These are phyloP conservation scores for Nannizziopsis barbatae DNA, from an alignment of 2,329 filamentous ascomycete species.

Conservation along the genomic window DNA sequence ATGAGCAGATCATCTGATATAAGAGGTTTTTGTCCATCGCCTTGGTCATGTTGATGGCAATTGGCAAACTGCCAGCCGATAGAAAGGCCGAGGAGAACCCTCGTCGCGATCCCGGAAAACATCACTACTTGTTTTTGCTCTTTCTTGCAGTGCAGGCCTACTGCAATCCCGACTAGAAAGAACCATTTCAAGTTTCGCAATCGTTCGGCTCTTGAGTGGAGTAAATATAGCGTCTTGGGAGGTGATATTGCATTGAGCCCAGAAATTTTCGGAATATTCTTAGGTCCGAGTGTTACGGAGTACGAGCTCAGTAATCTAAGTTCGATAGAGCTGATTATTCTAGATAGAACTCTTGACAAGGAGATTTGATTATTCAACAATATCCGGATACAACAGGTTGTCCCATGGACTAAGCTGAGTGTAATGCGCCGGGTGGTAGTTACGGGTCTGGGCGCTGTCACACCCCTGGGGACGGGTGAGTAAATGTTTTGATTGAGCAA, in stretches of 20 bases:
- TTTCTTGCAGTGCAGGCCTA: background rate
- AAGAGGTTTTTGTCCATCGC: background rate
- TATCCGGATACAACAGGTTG: too few species aligned
- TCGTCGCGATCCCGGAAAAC: background rate
- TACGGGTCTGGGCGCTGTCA: conserved; percentile 70
- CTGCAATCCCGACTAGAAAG: too few species aligned
- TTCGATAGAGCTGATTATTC: background rate
- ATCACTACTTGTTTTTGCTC: background rate
- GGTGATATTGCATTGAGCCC: background rate
- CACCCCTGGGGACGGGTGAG: conserved; percentile 66
- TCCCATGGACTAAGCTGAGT: conserved; percentile 11
- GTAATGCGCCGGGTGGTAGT: conserved; percentile 59
- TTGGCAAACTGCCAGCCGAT: background rate
- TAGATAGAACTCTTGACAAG: too few species aligned
- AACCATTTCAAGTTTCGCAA: too few species aligned
- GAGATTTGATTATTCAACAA: too few species aligned
- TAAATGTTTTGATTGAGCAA: conserved; percentile 9
- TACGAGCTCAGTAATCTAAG: background rate
- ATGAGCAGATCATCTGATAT: conserved; percentile 27
- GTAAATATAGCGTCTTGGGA: too few species aligned
- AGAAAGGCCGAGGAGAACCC: background rate
- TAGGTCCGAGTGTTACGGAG: too few species aligned
- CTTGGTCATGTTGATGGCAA: conserved; percentile 1
- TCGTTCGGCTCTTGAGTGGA: too few species aligned
- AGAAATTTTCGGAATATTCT: too few species aligned